Conservation (phyloP, 140 eudicot species). For the Bidens hawaiensis region DNA sequence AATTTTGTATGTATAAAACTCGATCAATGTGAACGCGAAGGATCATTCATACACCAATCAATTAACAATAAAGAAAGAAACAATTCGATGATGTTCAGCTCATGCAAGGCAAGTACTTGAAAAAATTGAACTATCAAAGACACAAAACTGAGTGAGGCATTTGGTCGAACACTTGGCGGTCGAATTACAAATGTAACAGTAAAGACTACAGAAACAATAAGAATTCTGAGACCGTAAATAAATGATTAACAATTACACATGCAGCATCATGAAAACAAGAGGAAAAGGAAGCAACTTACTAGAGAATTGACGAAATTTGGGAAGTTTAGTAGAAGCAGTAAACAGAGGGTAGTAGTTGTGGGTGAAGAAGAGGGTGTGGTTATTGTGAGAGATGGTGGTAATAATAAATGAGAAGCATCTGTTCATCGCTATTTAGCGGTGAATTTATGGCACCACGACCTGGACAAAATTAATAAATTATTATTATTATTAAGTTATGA, state of each 20-base stretch:
- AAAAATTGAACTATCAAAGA: too few species aligned
- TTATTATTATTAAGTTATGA: too few species aligned
- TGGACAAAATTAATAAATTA: too few species aligned
- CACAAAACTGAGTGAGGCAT: too few species aligned
- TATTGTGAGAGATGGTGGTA: constrained; percentile 1
- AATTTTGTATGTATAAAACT: too few species aligned
- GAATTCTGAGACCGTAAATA: too few species aligned
- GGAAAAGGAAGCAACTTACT: constrained; percentile 23
- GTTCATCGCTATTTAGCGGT: constrained; percentile 36
- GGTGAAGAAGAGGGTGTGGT: constrained; percentile 15
- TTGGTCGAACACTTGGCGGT: too few species aligned
- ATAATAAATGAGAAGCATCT: constrained; percentile 29
- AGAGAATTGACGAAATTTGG: constrained; percentile 27
- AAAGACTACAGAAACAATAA: too few species aligned
- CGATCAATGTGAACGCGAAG: too few species aligned
- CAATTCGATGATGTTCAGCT: too few species aligned
- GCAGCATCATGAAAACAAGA: background rate
- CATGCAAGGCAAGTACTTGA: too few species aligned
- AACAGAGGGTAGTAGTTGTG: constrained; percentile 9
- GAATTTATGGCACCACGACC: constrained; percentile 26
- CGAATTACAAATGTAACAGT: too few species aligned
- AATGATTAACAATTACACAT: background rate
- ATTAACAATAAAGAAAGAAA: background rate
- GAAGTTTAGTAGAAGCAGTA: constrained; percentile 15
- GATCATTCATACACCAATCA: background rate